Evolutionary conservation across 345 rosid species (phyloP).

Genomic region (Gossypioides kirkii): DNA sequence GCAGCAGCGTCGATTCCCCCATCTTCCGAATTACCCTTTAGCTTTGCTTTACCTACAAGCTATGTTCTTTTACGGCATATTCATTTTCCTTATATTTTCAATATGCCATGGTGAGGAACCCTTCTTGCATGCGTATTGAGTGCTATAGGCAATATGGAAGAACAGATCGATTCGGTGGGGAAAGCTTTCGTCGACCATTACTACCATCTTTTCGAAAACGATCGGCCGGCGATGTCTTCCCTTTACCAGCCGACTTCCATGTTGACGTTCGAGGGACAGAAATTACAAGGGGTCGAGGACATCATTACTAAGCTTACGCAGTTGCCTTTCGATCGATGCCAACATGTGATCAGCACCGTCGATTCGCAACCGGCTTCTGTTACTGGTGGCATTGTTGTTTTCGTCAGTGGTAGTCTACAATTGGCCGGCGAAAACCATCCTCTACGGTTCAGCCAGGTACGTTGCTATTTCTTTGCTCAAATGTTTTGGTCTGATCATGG

Average conservation of each 20-base stretch:
- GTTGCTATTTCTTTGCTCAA: neutral
- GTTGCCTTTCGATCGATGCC: constrained; percentile 70
- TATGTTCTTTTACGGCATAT: constrained; percentile 3
- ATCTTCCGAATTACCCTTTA: constrained; percentile 12
- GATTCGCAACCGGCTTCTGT: constrained; percentile 69
- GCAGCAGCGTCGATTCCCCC: constrained; percentile 41
- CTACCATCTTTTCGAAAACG: constrained; percentile 63
- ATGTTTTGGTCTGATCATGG: neutral
- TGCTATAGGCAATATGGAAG: constrained; percentile 32
- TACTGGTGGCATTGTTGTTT: constrained; percentile 54
- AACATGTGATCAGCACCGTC: constrained; percentile 57
- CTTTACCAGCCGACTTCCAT: constrained; percentile 66
- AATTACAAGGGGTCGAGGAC: constrained; percentile 43
- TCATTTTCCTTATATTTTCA: constrained; percentile 11
- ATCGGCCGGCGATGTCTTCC: constrained; percentile 41
- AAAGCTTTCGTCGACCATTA: constrained; percentile 75
- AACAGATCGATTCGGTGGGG: constrained; percentile 55
- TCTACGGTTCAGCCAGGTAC: constrained; percentile 77
- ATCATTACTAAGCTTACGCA: constrained; percentile 55
- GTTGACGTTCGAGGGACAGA: constrained; percentile 82
- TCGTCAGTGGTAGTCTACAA: constrained; percentile 75
- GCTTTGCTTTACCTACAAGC: neutral
- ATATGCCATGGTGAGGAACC: neutral
- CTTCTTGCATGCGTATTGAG: no score
- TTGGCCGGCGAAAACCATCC: constrained; percentile 65